Conservation (phyloP, 176 grass and related monocot genomes). For the Dendrocalamus sinicus region DNA sequence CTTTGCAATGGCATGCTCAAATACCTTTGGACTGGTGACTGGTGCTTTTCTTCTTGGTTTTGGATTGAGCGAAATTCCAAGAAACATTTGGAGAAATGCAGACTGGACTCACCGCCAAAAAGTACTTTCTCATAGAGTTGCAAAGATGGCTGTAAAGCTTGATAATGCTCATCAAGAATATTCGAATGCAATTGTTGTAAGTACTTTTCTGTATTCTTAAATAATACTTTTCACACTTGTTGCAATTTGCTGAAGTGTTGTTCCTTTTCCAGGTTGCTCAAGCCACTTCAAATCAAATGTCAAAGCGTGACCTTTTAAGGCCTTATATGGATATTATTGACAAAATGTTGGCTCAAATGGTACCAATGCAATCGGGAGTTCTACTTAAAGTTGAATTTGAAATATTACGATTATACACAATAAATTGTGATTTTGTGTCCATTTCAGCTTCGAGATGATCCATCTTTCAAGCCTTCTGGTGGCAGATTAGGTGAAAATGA, state of each 20-base stretch:
- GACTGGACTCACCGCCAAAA: conserved; percentile 93
- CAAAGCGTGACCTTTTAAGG: conserved; percentile 91
- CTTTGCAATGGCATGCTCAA: conserved; percentile 98
- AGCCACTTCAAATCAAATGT: conserved; percentile 99
- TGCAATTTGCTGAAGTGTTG: conserved; percentile 20
- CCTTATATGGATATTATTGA: conserved; percentile 99
- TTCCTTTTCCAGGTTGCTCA: conserved; percentile 79
- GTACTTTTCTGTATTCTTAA: conserved; percentile 39
- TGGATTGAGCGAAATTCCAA: conserved; percentile 99
- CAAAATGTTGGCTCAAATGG: conserved; percentile 92
- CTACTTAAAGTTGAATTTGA: conserved; percentile 24
- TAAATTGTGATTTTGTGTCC: conserved; percentile 37
- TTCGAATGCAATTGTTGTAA: conserved; percentile 98
- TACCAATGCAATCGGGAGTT: conserved; percentile 51
- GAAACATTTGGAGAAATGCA: conserved; percentile 93
- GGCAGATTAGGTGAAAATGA: conserved; percentile 97
- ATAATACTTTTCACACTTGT: not conserved
- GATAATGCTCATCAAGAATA: conserved; percentile 97
- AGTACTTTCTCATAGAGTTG: conserved; percentile 87
- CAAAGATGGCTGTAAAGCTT: conserved; percentile 96
- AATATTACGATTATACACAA: conserved; percentile 18
- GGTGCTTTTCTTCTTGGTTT: conserved; percentile 99
- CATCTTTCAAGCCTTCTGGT: conserved; percentile 94
- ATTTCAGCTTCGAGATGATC: conserved; percentile 81
- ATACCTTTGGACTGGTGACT: conserved; percentile 98